Evolutionary conservation across 163 green algal genomes (phyloP).

Genomic region (Scenedesmus sp.): DNA sequence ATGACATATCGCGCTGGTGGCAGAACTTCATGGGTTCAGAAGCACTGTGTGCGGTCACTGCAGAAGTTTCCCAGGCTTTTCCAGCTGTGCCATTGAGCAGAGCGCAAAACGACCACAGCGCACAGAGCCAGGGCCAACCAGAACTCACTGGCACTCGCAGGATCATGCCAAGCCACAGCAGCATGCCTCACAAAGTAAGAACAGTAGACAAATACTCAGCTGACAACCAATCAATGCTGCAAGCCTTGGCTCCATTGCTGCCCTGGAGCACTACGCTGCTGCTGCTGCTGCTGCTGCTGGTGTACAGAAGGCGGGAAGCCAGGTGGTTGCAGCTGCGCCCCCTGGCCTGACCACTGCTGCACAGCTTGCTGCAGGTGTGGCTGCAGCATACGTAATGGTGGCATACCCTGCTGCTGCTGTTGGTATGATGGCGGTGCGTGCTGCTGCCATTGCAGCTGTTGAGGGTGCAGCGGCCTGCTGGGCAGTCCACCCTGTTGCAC

Average conservation of each 20-base stretch:
- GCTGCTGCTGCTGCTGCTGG: neutral
- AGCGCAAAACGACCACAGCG: neutral
- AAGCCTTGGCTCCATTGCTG: neutral
- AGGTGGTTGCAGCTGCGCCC: neutral
- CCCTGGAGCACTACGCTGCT: neutral
- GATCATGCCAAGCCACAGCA: neutral
- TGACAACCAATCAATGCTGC: neutral
- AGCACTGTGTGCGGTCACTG: neutral
- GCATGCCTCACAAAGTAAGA: neutral
- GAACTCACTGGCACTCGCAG: neutral
- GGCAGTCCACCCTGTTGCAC: neutral
- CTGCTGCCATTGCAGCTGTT: neutral
- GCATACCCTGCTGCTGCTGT: neutral
- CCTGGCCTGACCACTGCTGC: neutral
- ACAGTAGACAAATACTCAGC: neutral
- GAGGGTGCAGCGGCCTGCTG: neutral
- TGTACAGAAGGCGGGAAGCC: neutral
- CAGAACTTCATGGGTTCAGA: neutral
- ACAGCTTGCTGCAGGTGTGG: neutral
- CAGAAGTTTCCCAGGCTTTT: too few species aligned
- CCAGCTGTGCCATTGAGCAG: neutral
- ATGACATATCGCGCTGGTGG: neutral
- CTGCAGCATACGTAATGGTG: neutral
- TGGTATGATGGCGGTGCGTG: neutral
- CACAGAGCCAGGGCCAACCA: neutral